phyloP scores from a whole-genome alignment of 805 yeast genomes.

The Lipomyces sp. region DNA sequence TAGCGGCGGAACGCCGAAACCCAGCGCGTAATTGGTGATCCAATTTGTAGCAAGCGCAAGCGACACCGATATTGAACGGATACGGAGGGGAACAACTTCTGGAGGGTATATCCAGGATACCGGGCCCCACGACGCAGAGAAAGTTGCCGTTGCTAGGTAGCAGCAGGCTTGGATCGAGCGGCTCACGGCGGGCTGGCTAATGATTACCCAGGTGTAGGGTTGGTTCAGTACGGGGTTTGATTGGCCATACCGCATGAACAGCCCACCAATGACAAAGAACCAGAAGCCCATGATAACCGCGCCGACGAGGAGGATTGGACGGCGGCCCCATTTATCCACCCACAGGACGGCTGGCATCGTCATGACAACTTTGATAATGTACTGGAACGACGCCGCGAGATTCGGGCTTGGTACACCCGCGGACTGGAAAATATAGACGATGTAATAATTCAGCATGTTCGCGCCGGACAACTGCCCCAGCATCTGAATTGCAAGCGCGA shows the following conservation, averaged over 20 bases:
- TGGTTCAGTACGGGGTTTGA: conserved; percentile 33
- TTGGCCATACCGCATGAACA: conserved; percentile 38
- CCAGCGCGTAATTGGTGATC: conserved; percentile 68
- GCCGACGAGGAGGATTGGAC: conserved; percentile 50
- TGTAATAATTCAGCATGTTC: conserved; percentile 72
- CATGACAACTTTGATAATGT: conserved; percentile 58
- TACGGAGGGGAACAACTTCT: conserved; percentile 65
- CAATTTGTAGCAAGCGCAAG: conserved; percentile 65
- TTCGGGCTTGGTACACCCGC: conserved; percentile 48
- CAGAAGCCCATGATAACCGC: conserved; percentile 33
- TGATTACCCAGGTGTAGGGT: conserved; percentile 36
- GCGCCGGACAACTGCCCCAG: conserved; percentile 65
- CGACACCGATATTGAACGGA: conserved; percentile 66
- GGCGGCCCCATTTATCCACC: conserved; percentile 67
- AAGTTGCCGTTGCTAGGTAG: conserved; percentile 60
- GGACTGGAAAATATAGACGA: conserved; percentile 61
- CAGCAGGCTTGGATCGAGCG: conserved; percentile 54
- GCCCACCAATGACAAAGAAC: conserved; percentile 36
- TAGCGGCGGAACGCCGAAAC: conserved; percentile 47
- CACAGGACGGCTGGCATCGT: conserved; percentile 66
- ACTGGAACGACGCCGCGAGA: conserved; percentile 63
- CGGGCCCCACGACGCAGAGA: conserved; percentile 59
- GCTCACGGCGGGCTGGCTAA: conserved; percentile 49
- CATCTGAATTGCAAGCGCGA: conserved; percentile 59
- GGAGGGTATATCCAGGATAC: conserved; percentile 66